These are phyloP conservation scores for Candida koratica DNA, from an alignment of 805 yeast genomes.

Conservation along the genomic window DNA sequence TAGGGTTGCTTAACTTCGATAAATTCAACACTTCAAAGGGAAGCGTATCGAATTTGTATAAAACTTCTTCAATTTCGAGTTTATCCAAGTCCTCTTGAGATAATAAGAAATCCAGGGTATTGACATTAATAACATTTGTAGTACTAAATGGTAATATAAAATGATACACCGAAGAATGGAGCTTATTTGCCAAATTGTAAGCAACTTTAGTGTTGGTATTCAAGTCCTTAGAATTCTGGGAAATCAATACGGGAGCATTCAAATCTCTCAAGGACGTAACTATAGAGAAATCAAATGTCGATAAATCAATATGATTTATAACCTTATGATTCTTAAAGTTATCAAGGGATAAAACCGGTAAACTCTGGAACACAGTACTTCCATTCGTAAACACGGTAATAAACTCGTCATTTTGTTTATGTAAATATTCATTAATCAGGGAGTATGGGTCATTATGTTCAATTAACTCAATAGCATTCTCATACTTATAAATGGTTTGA, in stretches of 20 bases:
- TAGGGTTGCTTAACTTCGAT: constrained; percentile 27
- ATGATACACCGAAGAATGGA: constrained; percentile 63
- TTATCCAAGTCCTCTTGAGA: constrained; percentile 14
- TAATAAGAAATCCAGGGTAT: constrained; percentile 6
- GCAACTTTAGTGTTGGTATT: constrained; percentile 54
- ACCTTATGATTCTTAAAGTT: constrained; percentile 38
- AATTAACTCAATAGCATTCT: constrained; percentile 18
- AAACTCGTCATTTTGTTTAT: constrained; percentile 6
- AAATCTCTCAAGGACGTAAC: constrained; percentile 73
- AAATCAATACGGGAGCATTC: constrained; percentile 59
- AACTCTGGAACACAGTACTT: constrained; percentile 47
- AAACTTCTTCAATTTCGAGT: constrained; percentile 21
- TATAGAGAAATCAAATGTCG: constrained; percentile 61
- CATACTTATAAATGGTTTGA: constrained; percentile 1
- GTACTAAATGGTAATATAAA: constrained; percentile 45
- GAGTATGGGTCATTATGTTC: constrained; percentile 53
- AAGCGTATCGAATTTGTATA: constrained; percentile 21
- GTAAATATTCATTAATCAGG: constrained; percentile 34
- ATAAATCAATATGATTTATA: constrained; percentile 59
- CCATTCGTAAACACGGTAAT: constrained; percentile 53
- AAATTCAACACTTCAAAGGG: constrained; percentile 31
- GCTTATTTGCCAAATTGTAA: constrained; percentile 48
- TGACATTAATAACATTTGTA: not conserved
- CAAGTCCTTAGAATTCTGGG: constrained; percentile 53
- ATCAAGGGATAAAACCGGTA: constrained; percentile 53